Percentiles rank a stretch among this genome's conserved stretches.
These are phyloP conservation scores for Rubroboletus satanas DNA, from an alignment of 768 basidiomycete genomes.

Conservation along the genomic window DNA sequence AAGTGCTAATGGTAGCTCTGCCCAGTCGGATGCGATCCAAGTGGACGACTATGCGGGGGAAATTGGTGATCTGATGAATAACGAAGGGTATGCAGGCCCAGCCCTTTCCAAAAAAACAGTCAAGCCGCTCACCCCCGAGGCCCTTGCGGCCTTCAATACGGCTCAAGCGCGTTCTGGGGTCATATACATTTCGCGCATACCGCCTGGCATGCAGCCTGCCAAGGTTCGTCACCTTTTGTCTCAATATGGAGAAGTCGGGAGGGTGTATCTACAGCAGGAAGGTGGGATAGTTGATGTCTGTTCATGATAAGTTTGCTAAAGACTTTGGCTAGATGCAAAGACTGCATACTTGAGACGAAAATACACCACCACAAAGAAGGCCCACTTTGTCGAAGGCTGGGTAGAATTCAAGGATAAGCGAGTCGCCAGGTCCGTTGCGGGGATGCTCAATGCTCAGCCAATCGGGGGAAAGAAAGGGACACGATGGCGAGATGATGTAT, in stretches of 20 bases:
- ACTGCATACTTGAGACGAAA: conserved; percentile 81
- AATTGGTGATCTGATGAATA: conserved; percentile 41
- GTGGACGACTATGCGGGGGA: conserved; percentile 29
- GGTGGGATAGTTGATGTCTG: conserved; percentile 42
- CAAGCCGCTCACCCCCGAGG: conserved; percentile 72
- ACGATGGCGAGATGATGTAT: conserved; percentile 93
- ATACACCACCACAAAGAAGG: conserved; percentile 77
- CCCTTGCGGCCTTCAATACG: conserved; percentile 68
- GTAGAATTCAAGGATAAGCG: conserved; percentile 96
- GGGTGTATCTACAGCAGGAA: conserved; percentile 92
- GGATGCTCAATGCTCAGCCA: conserved; percentile 92
- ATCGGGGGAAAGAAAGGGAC: conserved; percentile 92
- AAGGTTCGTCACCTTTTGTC: conserved; percentile 95
- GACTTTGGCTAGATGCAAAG: conserved; percentile 60
- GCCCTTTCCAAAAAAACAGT: conserved; percentile 42
- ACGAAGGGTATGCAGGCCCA: conserved; percentile 55
- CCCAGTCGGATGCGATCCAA: conserved; percentile 13
- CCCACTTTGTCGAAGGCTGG: conserved; percentile 96
- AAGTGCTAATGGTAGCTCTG: not conserved
- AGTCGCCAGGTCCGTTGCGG: conserved; percentile 84
- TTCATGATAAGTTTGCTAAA: not conserved
- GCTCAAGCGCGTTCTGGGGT: conserved; percentile 78
- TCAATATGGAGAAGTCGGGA: conserved; percentile 82
- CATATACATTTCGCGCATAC: conserved; percentile 92
- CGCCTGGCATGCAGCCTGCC: conserved; percentile 95